Base-by-base conservation (phyloP, 768 basidiomycete species). In the Auricularia sp. region DNA sequence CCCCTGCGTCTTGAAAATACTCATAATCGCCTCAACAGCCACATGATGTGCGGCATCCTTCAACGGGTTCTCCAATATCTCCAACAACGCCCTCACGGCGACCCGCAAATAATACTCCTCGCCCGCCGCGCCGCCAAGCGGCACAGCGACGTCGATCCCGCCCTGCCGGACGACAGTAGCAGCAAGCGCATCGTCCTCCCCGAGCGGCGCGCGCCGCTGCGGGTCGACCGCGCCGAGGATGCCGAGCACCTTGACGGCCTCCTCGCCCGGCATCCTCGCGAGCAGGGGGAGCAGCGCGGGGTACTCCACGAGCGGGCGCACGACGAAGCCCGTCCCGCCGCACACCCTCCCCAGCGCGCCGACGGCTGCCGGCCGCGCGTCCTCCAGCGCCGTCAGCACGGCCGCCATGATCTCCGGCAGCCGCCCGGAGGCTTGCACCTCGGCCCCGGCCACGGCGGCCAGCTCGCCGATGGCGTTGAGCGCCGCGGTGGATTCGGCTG, bases 31-130 rank as follows among this genome's bases (percentile, higher is more conserved):
- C 73, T 98, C 94, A 64, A 98, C 94, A 58, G 95, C 96, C 29
- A 87, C 90, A 70, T 97, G 90, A 70, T 98, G 94, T 69, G 56
- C 56, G 0, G 92, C 88, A 64, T 80, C 86, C 70, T 83, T 89
- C 66, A 97, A 80, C 1, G 93, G 87, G 72, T 99, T 97, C 72
- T 88, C 90, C 67, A 99, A 74, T 65, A 99, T 90, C 47, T 85
- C 83, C 42, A 98, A 81, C 7, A 99, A 81, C 0, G 93, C 84
- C 34, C 85, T 88, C 72, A 99, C 91, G 43, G 94, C 95, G 6
- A 95, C 93, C 4, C 92, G 93, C 72, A 98, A 97, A 77, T 94
- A 99, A 75, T 96, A 98, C 73, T 98, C 96, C 67, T 98, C 97
- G 6, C 93, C 86, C 21, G 85, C 81, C 16, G 86, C 56, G 11